Percentiles rank a stretch among this genome's conserved stretches.
Evolutionary conservation across 108 stramenopile species (phyloP).

Genomic region (Epipyxis sp.): DNA sequence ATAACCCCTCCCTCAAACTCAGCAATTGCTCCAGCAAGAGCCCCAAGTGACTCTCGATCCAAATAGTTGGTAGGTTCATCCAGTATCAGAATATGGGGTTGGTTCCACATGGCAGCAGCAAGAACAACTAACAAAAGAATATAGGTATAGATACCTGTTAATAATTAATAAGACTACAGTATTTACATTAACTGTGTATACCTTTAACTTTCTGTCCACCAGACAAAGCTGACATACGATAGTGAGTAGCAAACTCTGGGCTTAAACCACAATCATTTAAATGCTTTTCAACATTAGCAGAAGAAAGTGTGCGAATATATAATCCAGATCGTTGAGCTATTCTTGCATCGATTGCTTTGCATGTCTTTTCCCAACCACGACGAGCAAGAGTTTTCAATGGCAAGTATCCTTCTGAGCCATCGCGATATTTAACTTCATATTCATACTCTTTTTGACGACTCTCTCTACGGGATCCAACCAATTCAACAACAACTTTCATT

Average conservation of each 20-base stretch:
- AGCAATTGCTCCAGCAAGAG: conserved; percentile 94
- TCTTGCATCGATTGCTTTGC: conserved; percentile 97
- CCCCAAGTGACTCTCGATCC: conserved; percentile 94
- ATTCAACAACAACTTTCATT: conserved; percentile 91
- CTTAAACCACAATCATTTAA: conserved; percentile 93
- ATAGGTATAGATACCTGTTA: conserved; percentile 16
- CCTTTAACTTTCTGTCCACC: conserved; percentile 90
- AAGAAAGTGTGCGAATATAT: conserved; percentile 82
- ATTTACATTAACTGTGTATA: too few relatives aligned
- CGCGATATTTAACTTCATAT: conserved; percentile 80
- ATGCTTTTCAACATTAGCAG: conserved; percentile 96
- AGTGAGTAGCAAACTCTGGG: conserved; percentile 95
- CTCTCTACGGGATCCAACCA: conserved; percentile 89
- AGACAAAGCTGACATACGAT: conserved; percentile 94
- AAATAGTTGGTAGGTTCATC: conserved; percentile 99
- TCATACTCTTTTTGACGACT: conserved; percentile 89
- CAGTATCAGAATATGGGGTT: conserved; percentile 95
- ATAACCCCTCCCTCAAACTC: conserved; percentile 94
- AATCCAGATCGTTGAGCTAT: conserved; percentile 91
- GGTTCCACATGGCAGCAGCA: conserved; percentile 98
- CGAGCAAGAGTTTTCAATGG: conserved; percentile 87
- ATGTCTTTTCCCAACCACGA: conserved; percentile 97
- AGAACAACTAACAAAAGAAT: conserved; percentile 89
- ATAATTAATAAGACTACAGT: neutral
- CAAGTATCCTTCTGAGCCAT: conserved; percentile 70